phyloP scores from a whole-genome alignment of 352 stramenopile genomes.

The Aphanomyces astaci region DNA sequence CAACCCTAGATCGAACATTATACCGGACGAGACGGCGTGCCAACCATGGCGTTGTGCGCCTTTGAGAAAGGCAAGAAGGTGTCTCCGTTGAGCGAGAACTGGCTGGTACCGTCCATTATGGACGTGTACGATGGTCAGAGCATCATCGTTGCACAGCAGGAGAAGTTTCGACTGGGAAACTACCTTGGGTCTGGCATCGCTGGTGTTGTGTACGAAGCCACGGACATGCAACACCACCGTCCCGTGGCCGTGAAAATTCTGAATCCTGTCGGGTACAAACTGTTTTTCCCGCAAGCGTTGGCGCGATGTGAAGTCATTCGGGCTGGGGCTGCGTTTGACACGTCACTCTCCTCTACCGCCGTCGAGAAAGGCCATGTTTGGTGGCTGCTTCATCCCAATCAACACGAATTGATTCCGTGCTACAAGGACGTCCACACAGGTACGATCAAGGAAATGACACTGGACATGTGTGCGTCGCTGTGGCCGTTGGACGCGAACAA shows the following conservation, averaged over 20 bases:
- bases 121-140: constrained; percentile 70
- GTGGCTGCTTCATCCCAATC: constrained; percentile 75
- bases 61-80: constrained; percentile 80
- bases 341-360: neutral
- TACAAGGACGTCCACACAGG: constrained; percentile 39
- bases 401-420: constrained; percentile 54
- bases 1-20: neutral
- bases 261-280: constrained; percentile 93
- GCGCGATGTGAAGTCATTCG: constrained; percentile 84
- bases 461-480: constrained; percentile 82
- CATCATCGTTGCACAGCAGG: constrained; percentile 39
- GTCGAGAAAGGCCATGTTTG: constrained; percentile 54
- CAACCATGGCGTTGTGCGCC: constrained; percentile 26
- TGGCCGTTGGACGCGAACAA: constrained; percentile 68
- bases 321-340: neutral
- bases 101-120: constrained; percentile 68
- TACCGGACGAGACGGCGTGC: neutral
- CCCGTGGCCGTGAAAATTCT: constrained; percentile 95
- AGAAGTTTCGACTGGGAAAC: constrained; percentile 55
- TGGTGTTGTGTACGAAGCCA: constrained; percentile 89
- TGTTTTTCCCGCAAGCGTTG: constrained; percentile 64
- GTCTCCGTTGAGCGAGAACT: constrained; percentile 66
- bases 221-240: constrained; percentile 62
- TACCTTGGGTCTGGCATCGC: constrained; percentile 89
- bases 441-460: constrained; percentile 43